Conservation (phyloP, 2,329 filamentous ascomycete species). For the Scedosporium aurantiacum region DNA sequence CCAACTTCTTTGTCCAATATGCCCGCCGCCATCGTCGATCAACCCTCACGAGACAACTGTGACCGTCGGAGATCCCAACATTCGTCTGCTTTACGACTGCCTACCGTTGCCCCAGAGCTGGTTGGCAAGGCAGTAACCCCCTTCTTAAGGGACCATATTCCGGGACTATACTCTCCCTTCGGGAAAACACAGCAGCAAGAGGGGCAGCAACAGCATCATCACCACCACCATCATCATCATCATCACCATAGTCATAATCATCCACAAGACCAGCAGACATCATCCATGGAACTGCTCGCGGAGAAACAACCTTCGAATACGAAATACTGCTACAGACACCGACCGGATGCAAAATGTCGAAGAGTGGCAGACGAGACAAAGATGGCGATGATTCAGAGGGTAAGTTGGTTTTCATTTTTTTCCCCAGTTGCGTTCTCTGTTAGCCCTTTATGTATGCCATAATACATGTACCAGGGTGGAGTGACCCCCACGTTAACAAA, state of each 20-base stretch:
- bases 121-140: conserved; percentile 72
- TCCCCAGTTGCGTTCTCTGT: not conserved
- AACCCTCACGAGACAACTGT: conserved; percentile 31
- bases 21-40: conserved; percentile 1
- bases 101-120: conserved; percentile 52
- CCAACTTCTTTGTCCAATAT: conserved; percentile 9
- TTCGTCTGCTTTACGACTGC: conserved; percentile 35
- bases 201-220: conserved; percentile 8
- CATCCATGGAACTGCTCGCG: conserved; percentile 23
- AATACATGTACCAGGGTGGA: not conserved
- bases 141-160: conserved; percentile 85
- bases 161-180: conserved; percentile 73
- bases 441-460: not conserved
- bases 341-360: conserved; percentile 86
- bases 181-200: conserved; percentile 40
- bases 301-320: conserved; percentile 57
- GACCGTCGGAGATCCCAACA: conserved; percentile 39
- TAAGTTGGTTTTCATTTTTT: conserved; percentile 30
- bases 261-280: not conserved
- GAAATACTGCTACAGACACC: conserved; percentile 91
- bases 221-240: conserved; percentile 9
- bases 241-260: conserved; percentile 8
- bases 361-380: conserved; percentile 88
- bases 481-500: conserved; percentile 2
- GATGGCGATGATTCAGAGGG: conserved; percentile 88